Evolutionary conservation across 2,329 filamentous ascomycete genomes (phyloP).

Genomic region (Lojkania enalia): DNA sequence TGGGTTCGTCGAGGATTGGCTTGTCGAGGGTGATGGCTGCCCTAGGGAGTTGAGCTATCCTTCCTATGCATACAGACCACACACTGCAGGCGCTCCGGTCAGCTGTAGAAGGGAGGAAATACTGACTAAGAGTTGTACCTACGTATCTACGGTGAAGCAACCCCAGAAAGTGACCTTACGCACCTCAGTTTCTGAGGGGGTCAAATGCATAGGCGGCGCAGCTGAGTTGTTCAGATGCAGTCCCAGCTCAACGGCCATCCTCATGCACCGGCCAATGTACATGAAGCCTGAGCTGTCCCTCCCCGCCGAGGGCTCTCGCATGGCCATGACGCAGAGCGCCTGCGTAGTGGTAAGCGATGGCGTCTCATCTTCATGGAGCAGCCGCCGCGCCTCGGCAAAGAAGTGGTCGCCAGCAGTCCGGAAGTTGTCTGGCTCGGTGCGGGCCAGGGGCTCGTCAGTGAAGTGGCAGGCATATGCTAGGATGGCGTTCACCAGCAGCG

Average conservation of each 20-base stretch:
- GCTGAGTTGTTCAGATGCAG: slow-evolving; percentile 58
- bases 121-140: slow-evolving; percentile 25
- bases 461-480: slow-evolving; percentile 70
- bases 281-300: slow-evolving; percentile 74
- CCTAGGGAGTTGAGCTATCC: slow-evolving; percentile 53
- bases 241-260: slow-evolving; percentile 72
- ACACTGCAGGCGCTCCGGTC: slow-evolving; percentile 28
- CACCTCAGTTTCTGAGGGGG: slow-evolving; percentile 51
- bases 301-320: slow-evolving; percentile 72
- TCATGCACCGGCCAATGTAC: slow-evolving; percentile 71
- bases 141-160: slow-evolving; percentile 54
- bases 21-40: slow-evolving; percentile 55
- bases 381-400: slow-evolving; percentile 67
- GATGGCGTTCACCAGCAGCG: slow-evolving; percentile 67
- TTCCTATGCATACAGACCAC: slow-evolving; percentile 52
- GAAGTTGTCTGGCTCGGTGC: slow-evolving; percentile 64
- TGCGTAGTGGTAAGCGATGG: slow-evolving; percentile 72
- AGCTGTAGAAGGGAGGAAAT: not conserved
- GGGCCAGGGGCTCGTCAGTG: slow-evolving; percentile 65
- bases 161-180: slow-evolving; percentile 59
- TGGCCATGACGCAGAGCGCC: slow-evolving; percentile 74
- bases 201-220: slow-evolving; percentile 34
- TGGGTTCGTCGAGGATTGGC: slow-evolving; percentile 62
- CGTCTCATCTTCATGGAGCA: slow-evolving; percentile 62
- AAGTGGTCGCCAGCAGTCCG: slow-evolving; percentile 73